These are phyloP conservation scores for Boletellus emodensis DNA, from an alignment of 768 basidiomycete species.

Conservation along the genomic window DNA sequence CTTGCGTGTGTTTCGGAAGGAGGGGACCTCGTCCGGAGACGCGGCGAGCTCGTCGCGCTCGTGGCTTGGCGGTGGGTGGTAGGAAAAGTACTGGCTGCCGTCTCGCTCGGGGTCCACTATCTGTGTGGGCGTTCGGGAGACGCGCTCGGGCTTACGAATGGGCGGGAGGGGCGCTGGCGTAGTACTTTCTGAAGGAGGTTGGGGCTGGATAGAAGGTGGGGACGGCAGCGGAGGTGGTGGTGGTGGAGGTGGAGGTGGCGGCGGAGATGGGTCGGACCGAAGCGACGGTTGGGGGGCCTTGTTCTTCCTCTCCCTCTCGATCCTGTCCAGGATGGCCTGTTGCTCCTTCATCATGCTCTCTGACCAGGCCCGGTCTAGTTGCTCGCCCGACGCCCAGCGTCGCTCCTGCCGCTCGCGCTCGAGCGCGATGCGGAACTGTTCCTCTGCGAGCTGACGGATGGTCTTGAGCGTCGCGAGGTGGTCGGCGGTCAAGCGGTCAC, in stretches of 20 bases:
- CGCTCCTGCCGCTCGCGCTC: slow-evolving; percentile 48
- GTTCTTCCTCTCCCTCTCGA: slow-evolving; percentile 37
- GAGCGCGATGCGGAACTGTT: slow-evolving; percentile 42
- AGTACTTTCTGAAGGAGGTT: slow-evolving; percentile 6
- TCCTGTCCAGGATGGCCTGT: slow-evolving; percentile 45
- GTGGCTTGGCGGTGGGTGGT: background rate
- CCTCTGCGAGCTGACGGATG: slow-evolving; percentile 44
- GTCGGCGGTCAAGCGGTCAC: slow-evolving; percentile 38
- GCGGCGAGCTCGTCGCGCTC: slow-evolving; percentile 17
- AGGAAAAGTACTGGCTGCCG: slow-evolving; percentile 14
- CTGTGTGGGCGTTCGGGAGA: slow-evolving; percentile 19
- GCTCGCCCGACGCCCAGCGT: slow-evolving; percentile 43
- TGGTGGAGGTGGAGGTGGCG: background rate
- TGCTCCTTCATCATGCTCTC: slow-evolving; percentile 35
- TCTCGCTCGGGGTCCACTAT: slow-evolving; percentile 14
- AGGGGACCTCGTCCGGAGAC: slow-evolving; percentile 18
- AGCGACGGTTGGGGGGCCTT: slow-evolving; percentile 9
- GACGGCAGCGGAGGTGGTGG: background rate
- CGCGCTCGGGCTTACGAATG: slow-evolving; percentile 8
- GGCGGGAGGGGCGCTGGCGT: slow-evolving; percentile 9
- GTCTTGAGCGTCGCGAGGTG: slow-evolving; percentile 40
- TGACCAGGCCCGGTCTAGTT: slow-evolving; percentile 32
- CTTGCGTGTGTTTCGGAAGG: slow-evolving; percentile 16
- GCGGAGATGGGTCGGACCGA: slow-evolving; percentile 1
- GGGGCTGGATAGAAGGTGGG: background rate